Percentiles rank a stretch among this genome's conserved stretches.
These are phyloP conservation scores for Grosmannia serpens DNA, from an alignment of 2,329 filamentous ascomycete genomes.

Conservation along the genomic window DNA sequence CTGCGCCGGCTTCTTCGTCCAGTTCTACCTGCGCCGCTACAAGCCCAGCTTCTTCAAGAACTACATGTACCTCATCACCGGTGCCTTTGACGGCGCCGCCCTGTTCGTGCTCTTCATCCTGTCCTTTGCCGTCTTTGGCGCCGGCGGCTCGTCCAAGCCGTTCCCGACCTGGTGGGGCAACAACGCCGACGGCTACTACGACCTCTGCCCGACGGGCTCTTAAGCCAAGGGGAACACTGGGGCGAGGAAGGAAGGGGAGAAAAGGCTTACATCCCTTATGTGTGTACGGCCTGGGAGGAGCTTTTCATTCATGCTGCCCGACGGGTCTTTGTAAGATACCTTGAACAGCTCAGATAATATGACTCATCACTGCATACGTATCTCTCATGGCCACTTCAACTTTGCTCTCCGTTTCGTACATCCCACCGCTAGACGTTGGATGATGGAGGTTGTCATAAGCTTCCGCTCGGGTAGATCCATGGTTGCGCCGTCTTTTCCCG, in stretches of 20 bases:
- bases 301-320: neutral
- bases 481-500: no score
- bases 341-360: neutral
- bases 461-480: neutral
- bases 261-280: neutral
- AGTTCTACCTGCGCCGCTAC: conserved; percentile 42
- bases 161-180: conserved; percentile 47
- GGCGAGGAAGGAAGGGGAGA: neutral
- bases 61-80: conserved; percentile 40
- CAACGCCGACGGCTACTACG: conserved; percentile 34
- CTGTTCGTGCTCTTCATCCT: conserved; percentile 38
- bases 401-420: no score
- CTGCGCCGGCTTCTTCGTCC: conserved; percentile 32
- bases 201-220: conserved; percentile 28
- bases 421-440: neutral
- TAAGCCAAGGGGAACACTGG: neutral
- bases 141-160: conserved; percentile 24
- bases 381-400: neutral
- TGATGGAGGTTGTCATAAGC: neutral
- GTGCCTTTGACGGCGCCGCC: conserved; percentile 40
- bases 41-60: conserved; percentile 39
- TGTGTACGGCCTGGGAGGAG: neutral
- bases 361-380: neutral
- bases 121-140: conserved; percentile 44
- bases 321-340: neutral